Base-by-base conservation (phyloP, 306 rosid genomes). In the Quercus variabilis region DNA sequence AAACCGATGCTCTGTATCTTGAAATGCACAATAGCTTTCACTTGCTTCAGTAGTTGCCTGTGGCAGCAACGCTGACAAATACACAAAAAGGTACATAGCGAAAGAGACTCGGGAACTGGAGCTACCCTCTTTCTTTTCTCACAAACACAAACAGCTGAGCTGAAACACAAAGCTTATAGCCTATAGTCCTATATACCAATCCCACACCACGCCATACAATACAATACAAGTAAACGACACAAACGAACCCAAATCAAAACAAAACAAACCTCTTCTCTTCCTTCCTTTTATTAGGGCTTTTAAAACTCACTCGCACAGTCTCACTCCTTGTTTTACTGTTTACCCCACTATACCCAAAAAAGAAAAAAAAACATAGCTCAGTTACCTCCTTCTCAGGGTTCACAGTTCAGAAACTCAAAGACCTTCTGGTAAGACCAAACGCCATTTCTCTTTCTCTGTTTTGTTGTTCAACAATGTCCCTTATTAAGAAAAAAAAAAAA, bases 21-120 rank as follows among this genome's bases (percentile, higher is more conserved):
- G 59, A 23, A 64, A 79, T 81, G 41, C 68, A 67, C 5, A 17
- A 43, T 54, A 12, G 38, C 62, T 54, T 80, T 33, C 41, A 25
- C 64, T 12, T 49, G 54, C 54, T 49, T 49, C 13, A 49, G 52
- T 46, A 3, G 54, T 12, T 49, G 54, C 54, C 17, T 49, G 11
- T 41, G 3, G 17, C 54, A 49, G 54, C 17, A 49, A 13, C 54
- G 11, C 54, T 60, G 17, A 41, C 79, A 76, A 18, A 60, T 2
- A 74, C 23, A n/a, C 43, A 57, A 76, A 76, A 70, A 71, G 86
- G 76, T 77, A 65, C 70, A 72, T 35, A 55, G 46, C 69, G 71
- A 62, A 67, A 73, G 82, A 25, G 64, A 80, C 89, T 87, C 81
- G 92, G 88, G 85, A 86, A 82, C 68, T 73, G 91, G 92, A 80